phyloP scores from a whole-genome alignment of 1,284 basidiomycete species.

The Cryptococcus hybrid region DNA sequence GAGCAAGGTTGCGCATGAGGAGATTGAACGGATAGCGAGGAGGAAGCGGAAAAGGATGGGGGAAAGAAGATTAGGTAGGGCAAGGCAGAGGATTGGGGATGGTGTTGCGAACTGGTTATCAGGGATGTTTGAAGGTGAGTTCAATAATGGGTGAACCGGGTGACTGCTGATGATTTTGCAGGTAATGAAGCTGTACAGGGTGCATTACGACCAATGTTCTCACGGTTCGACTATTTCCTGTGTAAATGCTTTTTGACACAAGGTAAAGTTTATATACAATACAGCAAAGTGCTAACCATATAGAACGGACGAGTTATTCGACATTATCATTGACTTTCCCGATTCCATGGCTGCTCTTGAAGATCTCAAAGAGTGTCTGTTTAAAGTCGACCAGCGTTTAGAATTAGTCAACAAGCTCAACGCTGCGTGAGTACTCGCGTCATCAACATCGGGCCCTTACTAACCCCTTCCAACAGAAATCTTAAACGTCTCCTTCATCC shows the following conservation, averaged over 20 bases:
- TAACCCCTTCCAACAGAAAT: slow-evolving; percentile 48
- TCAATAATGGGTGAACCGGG: background rate
- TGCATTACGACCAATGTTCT: slow-evolving; percentile 76
- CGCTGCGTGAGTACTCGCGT: slow-evolving; percentile 18
- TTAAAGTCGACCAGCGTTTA: slow-evolving; percentile 39
- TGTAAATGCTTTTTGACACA: slow-evolving; percentile 84
- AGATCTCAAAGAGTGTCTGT: slow-evolving; percentile 64
- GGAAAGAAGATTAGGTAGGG: slow-evolving; percentile 60
- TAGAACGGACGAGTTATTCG: slow-evolving; percentile 86
- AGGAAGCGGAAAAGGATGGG: slow-evolving; percentile 69
- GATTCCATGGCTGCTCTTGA: slow-evolving; percentile 81
- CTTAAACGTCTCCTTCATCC: slow-evolving; percentile 88
- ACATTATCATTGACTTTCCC: slow-evolving; percentile 92
- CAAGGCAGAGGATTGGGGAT: slow-evolving; percentile 72
- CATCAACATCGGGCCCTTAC: too few relatives aligned
- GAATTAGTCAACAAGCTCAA: slow-evolving; percentile 45
- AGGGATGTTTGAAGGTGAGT: slow-evolving; percentile 61
- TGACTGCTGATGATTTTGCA: background rate
- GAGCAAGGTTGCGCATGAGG: slow-evolving; percentile 76
- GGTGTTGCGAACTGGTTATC: slow-evolving; percentile 81
- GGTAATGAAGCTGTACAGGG: slow-evolving; percentile 30
- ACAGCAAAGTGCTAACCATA: background rate
- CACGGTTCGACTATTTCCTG: slow-evolving; percentile 85
- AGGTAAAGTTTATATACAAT: slow-evolving; percentile 55
- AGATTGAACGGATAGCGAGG: slow-evolving; percentile 71